phyloP scores from a whole-genome alignment of 2,329 filamentous ascomycete species.

The Ophiostoma piceae region DNA sequence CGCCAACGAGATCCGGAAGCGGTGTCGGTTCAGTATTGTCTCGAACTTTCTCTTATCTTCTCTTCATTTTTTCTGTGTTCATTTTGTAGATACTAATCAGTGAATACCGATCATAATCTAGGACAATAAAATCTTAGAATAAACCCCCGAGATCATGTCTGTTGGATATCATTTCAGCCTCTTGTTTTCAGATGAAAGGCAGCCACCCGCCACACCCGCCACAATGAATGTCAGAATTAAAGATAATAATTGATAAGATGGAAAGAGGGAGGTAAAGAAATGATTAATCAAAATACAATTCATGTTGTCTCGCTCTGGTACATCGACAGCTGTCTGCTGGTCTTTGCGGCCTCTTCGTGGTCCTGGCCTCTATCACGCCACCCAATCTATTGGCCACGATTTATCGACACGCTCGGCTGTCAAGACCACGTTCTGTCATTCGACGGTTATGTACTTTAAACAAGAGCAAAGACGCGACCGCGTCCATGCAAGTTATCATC shows the following conservation, averaged over 20 bases:
- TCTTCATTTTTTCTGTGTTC: neutral
- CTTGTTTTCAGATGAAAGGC: neutral
- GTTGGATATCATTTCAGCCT: neutral
- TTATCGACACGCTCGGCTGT: neutral
- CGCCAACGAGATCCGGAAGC: constrained; percentile 2
- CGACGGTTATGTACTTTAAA: neutral
- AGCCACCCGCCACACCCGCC: neutral
- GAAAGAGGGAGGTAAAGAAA: neutral
- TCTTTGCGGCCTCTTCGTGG: neutral
- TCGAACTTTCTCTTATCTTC: neutral
- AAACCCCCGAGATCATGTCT: neutral
- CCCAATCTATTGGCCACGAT: neutral
- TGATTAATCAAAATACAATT: neutral
- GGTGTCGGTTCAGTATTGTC: neutral
- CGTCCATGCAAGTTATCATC: neutral
- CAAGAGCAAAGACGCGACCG: neutral
- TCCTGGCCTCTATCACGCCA: neutral
- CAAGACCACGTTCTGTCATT: constrained; percentile 1
- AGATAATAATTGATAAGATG: neutral
- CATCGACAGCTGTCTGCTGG: neutral
- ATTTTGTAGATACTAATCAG: neutral
- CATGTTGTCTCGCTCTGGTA: neutral
- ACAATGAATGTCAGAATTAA: neutral
- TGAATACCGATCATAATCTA: neutral
- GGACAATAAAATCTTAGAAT: neutral